Base-by-base conservation (phyloP, 148 eudicot species). In the Camellia granthamiana region DNA sequence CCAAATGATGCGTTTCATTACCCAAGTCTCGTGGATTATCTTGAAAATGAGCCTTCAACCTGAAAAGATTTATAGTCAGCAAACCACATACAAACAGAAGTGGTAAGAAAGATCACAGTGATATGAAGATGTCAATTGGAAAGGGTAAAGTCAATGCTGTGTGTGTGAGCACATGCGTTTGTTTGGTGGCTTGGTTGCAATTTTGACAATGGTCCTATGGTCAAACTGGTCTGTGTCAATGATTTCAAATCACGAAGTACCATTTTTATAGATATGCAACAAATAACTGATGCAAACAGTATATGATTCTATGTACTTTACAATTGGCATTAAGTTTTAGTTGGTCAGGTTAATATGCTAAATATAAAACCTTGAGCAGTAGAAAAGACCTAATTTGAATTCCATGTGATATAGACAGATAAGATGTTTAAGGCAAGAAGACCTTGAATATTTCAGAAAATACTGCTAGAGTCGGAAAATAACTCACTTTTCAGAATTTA, bases 401-500 rank as follows among this genome's bases (percentile, higher is more conserved):
- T 30, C 52, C 52, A 49, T 49, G 52, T 49, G 52, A 49, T 49
- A 49, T 49, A 49, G 52, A 49, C 52, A 42, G 54, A 21, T 19
- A 60, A 19, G 18, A 30, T 7, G 19, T 60, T 12, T 16, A 79
- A 49, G 19, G 42, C 21, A 15, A 56, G 63, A 60, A 58, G 19
- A 13, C 76, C 18, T 21, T 79, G 6, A 41, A 42, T 75, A n/a
- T 2, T 46, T 42, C 38, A 30, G 74, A 7, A 74, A 8, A 74
- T 9, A 51, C 41, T 6, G 38, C 42, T 42, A 12, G 12, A 18
- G 43, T 11, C 62, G 64, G 75, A 75, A 72, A 73, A 61, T 23
- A 54, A 81, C 95, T 56, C 79, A 97, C 99, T 91, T 94, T 59
- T 92, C 97, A 75, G 98, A 94, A 77, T 97, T 97, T 51, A 97